Base-by-base conservation (phyloP, 768 basidiomycete species). In the Leccinum incarnatum region DNA sequence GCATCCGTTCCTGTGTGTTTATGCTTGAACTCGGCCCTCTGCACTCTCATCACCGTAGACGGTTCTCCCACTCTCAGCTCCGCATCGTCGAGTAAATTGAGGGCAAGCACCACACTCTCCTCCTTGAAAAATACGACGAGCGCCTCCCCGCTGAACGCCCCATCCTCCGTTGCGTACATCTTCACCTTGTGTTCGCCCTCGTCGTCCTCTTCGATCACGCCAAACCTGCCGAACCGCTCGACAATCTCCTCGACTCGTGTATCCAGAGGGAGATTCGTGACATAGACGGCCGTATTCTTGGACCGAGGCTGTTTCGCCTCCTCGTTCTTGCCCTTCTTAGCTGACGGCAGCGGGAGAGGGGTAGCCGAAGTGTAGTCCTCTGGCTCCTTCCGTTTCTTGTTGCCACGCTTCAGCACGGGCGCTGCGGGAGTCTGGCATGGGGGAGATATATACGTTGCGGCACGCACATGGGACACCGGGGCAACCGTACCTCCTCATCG, bases 111-210 rank as follows among this genome's bases (percentile, higher is more conserved):
- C 19, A 98, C 97, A n/a, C 90, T 93, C 60, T 94, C 95, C 71
- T 96, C 94, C 73, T 97, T 97, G 81, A 98, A 96, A 74, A 91
- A 99, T 34, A 98, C 94, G 57, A 99, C 88, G 63, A 98, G 76
- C 2, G 95, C 96, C 64, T 98, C 96, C 40, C 97, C 96, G 65
- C 84, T 97, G 74, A 98, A 97, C 25, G 81, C 70, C 34, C 95
- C 95, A 60, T 91, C 84, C 5, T 92, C 93, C 58, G 84, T 85
- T 49, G 91, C 89, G 73, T 99, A 99, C 78, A 98, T 80, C 79
- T 99, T 99, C 71, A 98, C 83, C 69, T 95, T 93, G n/a, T 89
- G 87, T 57, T 92, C 84, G 2, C 92, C 95, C n/a, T 86, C 78
- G 65, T 95, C 89, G 61, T 93, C 94, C 68, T 96, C 93, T 70